Evolutionary conservation across 371 early-diverging fungal species (phyloP), one percentile per base, ranked within the genome.

Genomic region (Aphelidium insulamus): DNA sequence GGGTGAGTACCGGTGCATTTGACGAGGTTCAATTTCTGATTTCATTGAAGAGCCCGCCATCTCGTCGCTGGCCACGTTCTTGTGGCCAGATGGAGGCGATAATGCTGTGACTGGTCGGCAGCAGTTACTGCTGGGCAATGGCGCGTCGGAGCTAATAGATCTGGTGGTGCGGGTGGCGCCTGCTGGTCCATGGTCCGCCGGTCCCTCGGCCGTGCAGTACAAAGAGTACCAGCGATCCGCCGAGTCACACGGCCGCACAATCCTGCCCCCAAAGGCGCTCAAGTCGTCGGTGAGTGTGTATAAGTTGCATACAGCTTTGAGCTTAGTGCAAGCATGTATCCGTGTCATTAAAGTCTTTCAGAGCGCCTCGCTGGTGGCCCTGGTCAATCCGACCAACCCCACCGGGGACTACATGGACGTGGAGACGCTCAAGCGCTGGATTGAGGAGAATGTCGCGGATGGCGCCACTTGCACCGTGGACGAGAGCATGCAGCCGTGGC

Each of bases 401-500:
- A 81, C 82, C 1, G 82, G 82, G 37, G 77, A 77, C 34, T 81
- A 77, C 46, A 62, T 72, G 39, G 54, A 62, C 18, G 45, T 77
- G 21, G 54, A 57, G n/a, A 59, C 55, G 33, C 34, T 81, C 21
- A 69, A 76, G 49, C 32, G 36, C 26, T 79, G 73, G 72, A 69
- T 80, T 32, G 33, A 47, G 26, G 50, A 43, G 26, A 76, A 75
- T 32, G 72, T 68, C 5, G 55, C 54, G 27, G 54, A 63, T 9
- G 68, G 66, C 14, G 77, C 76, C 21, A 57, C 68, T 26, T 16
- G 23, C 23, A 9, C n/a, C 15, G 18, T 34, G 59, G 82, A 81
- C 49, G 82, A 81, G 50, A 79, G 80, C 0, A 81, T 81, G 82
- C 81, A 81, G 51, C 76, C 75, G 21, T 81, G 82, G 82, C 65